Percentiles rank a stretch among this genome's conserved stretches.
phyloP scores from a whole-genome alignment of 257 asterid genomes.

The Echium plantagineum region DNA sequence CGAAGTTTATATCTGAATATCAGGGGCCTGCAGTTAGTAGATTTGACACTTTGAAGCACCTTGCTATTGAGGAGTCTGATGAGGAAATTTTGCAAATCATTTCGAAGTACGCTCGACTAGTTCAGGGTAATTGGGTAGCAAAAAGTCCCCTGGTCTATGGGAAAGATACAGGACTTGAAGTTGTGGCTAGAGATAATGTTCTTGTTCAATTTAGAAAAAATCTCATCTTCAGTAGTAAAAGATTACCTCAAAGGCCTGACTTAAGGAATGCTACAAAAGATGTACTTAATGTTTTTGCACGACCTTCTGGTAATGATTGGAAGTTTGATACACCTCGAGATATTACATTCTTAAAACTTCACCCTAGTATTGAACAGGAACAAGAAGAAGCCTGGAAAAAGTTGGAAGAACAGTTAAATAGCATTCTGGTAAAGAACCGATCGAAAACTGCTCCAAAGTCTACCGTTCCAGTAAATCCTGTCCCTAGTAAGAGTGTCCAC shows the following conservation, averaged over 20 bases:
- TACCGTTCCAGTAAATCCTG: constrained; percentile 15
- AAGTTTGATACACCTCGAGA: constrained; percentile 67
- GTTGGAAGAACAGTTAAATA: constrained; percentile 27
- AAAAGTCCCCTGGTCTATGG: constrained; percentile 41
- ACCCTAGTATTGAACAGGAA: constrained; percentile 43
- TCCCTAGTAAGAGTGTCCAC: constrained; percentile 19
- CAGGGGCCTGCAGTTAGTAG: constrained; percentile 75
- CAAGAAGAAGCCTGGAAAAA: constrained; percentile 47
- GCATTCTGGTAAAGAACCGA: constrained; percentile 7
- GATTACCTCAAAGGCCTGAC: constrained; percentile 15
- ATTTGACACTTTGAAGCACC: constrained; percentile 58
- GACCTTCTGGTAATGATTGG: constrained; percentile 52
- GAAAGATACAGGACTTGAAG: constrained; percentile 22
- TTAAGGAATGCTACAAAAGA: constrained; percentile 28
- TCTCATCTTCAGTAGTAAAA: constrained; percentile 21
- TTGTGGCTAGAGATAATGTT: constrained; percentile 46
- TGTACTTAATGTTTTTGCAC: constrained; percentile 47
- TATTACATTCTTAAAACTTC: constrained; percentile 32
- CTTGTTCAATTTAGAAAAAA: constrained; percentile 56
- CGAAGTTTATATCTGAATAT: background rate
- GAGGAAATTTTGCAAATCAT: constrained; percentile 57
- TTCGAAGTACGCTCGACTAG: constrained; percentile 50
- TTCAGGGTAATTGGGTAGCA: constrained; percentile 91
- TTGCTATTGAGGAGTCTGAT: constrained; percentile 50
- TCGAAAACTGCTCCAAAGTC: constrained; percentile 22